Base-by-base conservation (phyloP, 352 stramenopile species). In the Peronospora destructor region DNA sequence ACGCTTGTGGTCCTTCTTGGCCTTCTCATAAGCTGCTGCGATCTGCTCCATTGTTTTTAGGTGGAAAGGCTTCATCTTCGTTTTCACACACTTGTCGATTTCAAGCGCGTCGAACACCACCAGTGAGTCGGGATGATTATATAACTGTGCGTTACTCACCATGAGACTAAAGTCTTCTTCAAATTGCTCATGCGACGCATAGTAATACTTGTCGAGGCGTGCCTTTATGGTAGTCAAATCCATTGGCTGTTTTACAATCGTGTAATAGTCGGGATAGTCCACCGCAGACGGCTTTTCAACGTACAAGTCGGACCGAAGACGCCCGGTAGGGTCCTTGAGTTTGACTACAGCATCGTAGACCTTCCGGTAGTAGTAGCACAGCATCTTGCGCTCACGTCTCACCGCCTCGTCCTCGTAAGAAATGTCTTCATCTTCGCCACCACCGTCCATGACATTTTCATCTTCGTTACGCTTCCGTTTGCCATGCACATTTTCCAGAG, bases 211-310 rank as follows among this genome's bases (percentile, higher is more conserved):
- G 45, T 90, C 80, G 7, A 91, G 79, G 4, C 88, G 87, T 10
- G 35, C 41, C 37, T 90, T 91, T 55, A 97, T 95, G n/a, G 80
- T 91, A 29, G 59, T 43, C 10, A 97, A 66, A 47, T 91, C 84
- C 84, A 96, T 96, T 3, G 88, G 81, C 2, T 84, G 39, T 42
- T 74, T 85, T 36, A 96, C 80, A 41, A 95, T 85, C 38, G 78
- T 61, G 57, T 96, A 95, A 53, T 96, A 96, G 59, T 96, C 87
- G 17, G 83, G 83, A 45, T 94, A 94, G 45, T 91, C 80, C 11
- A 73, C 29, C 13, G 78, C 68, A 26, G 83, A 91, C 10, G 83
- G 83, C 47, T 86, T 90, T 29, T 88, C 83, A 49, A 91, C 44
- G 49, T 86, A 94, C 41, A 91, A 44, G 19, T 87, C 73, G 1